Conservation (phyloP, 2,329 filamentous ascomycete species). For the Camptophora hylomeconis region DNA sequence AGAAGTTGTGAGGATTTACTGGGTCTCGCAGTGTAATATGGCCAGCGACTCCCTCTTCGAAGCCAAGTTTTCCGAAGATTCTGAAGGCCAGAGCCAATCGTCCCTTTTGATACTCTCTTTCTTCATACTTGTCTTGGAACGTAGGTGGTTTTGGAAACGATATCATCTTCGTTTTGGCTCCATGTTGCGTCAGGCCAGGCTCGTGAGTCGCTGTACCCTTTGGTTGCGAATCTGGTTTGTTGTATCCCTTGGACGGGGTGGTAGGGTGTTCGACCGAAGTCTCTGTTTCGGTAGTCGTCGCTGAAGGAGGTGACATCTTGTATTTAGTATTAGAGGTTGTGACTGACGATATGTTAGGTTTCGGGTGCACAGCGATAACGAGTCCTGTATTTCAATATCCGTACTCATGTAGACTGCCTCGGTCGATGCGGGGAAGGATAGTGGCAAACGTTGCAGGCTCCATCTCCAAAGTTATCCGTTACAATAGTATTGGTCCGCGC, state of each 20-base stretch:
- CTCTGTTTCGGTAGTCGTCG: slow-evolving; percentile 11
- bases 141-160: slow-evolving; percentile 21
- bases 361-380: too few relatives aligned
- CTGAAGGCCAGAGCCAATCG: slow-evolving; percentile 34
- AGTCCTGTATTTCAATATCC: too few relatives aligned
- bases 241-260: neutral
- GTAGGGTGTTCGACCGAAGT: too few relatives aligned
- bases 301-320: slow-evolving; percentile 12
- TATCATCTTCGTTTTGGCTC: neutral
- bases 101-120: slow-evolving; percentile 33
- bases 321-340: too few relatives aligned
- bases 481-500: too few relatives aligned
- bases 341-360: too few relatives aligned
- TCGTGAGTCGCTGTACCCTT: neutral
- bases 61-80: slow-evolving; percentile 35
- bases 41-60: slow-evolving; percentile 40
- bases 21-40: slow-evolving; percentile 45
- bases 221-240: neutral
- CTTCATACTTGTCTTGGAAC: slow-evolving; percentile 20
- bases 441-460: too few relatives aligned
- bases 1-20: slow-evolving; percentile 39
- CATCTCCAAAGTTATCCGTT: too few relatives aligned
- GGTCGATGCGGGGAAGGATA: too few relatives aligned
- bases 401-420: too few relatives aligned
- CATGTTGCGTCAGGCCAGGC: neutral